Base-by-base conservation (phyloP, 164 flowering plant genomes). In the Brasenia schreberi region DNA sequence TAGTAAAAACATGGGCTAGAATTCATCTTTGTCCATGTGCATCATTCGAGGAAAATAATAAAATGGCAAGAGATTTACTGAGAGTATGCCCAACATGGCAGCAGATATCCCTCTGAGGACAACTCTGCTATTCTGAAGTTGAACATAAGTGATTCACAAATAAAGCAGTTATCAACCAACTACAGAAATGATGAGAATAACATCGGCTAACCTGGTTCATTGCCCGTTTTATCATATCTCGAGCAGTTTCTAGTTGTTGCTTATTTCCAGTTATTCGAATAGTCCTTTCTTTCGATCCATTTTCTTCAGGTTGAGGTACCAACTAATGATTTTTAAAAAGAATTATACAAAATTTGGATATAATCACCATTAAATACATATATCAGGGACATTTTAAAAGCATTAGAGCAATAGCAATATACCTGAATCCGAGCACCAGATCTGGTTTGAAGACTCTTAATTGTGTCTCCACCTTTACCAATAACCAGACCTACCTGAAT, bases 361-460 rank as follows among this genome's bases (percentile, higher is more conserved):
- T 18, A 18, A 61, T 18, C 12, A 18, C 63, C 18, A 18, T 61
- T 18, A 61, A 14, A 61, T 33, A 33, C 39, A 33, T 33, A 33
- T 33, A 33, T 33, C 2, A 33, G 39, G 39, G 39, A 33, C 39
- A 33, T 33, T 33, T 33, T 33, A 33, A 61, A 33, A 33, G 39
- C 39, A 69, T 67, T 68, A 71, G 77, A 74, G 73, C 77, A 33
- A 33, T 33, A 33, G 39, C 39, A 77, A 33, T 4, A 0, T 82
- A 92, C 99, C 99, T 95, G 98, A 71, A 95, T 95, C 63, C 97
- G 92, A 52, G 97, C 99, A 14, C 97, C 94, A 11, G 99, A 86
- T 74, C 79, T 84, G 53, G 96, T 81, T 77, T 95, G 99, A 71
- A 95, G 77, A 69, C 79, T 80, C 79, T 89, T 92, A 49, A 92